Evolutionary conservation across 805 yeast species (phyloP).

Genomic region (Wickerhamiella shivajii): DNA sequence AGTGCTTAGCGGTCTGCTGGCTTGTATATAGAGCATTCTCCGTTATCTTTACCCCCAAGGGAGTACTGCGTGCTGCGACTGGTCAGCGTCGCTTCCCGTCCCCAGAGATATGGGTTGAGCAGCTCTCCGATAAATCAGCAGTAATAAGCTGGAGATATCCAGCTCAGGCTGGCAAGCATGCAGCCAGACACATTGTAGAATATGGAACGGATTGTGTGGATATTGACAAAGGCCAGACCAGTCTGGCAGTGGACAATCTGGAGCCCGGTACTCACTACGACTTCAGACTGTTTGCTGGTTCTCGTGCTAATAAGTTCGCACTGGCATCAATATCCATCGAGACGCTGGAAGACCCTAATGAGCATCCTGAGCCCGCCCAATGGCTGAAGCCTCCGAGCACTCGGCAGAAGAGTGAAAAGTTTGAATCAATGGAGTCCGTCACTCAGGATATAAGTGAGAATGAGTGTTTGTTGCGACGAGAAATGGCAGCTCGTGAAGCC

Average conservation of each 20-base stretch:
- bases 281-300: conserved; percentile 23
- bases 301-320: background rate
- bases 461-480: conserved; percentile 16
- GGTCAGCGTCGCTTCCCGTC: too few species aligned
- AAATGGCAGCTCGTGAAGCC: too few species aligned
- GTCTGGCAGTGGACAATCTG: conserved; percentile 23
- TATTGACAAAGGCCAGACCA: conserved; percentile 23
- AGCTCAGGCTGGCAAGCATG: conserved; percentile 7
- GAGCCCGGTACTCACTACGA: conserved; percentile 23
- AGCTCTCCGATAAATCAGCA: conserved; percentile 3
- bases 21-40: too few species aligned
- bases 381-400: conserved; percentile 1
- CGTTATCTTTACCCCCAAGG: too few species aligned
- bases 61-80: too few species aligned
- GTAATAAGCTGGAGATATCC: conserved; percentile 8
- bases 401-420: background rate
- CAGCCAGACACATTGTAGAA: conserved; percentile 2
- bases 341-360: conserved; percentile 2
- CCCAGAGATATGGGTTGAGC: too few species aligned
- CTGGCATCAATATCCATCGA: conserved; percentile 1
- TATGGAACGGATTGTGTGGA: conserved; percentile 11
- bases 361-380: conserved; percentile 1
- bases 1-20: too few species aligned
- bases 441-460: conserved; percentile 10
- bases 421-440: conserved; percentile 8